A percentile compares a stretch with the other conserved stretches of the same genome.
Evolutionary conservation across 2,329 filamentous ascomycete species (phyloP).

Genomic region (Pezicula neosporulosa): DNA sequence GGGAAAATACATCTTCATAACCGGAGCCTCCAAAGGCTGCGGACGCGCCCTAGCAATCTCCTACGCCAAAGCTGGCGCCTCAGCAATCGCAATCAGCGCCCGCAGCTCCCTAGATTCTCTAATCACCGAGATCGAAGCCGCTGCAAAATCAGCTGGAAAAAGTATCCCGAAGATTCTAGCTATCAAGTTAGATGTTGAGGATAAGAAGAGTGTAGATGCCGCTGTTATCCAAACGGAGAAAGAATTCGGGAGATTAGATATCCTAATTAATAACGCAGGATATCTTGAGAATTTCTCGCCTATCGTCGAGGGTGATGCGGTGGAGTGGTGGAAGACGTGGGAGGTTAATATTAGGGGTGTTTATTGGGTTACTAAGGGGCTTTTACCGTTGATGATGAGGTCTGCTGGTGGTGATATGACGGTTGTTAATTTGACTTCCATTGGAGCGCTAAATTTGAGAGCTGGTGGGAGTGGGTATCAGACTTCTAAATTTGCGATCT

Average conservation of each 20-base stretch:
- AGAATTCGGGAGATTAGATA: constrained; percentile 34
- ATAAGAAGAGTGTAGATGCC: constrained; percentile 27
- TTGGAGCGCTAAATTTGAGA: constrained; percentile 35
- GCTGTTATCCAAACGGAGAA: constrained; percentile 22
- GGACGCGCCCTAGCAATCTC: constrained; percentile 50
- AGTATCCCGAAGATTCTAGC: constrained; percentile 36
- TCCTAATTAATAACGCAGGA: constrained; percentile 42
- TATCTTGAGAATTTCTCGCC: constrained; percentile 24
- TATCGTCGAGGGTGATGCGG: constrained; percentile 23
- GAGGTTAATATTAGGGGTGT: constrained; percentile 46
- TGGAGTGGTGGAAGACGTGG: constrained; percentile 36
- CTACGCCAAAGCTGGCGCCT: constrained; percentile 50
- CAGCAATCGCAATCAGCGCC: constrained; percentile 48
- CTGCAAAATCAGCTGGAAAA: constrained; percentile 28
- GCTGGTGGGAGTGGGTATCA: constrained; percentile 40
- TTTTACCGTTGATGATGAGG: constrained; percentile 31
- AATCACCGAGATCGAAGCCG: constrained; percentile 31
- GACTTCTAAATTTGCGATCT: constrained; percentile 44
- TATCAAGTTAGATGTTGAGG: constrained; percentile 36
- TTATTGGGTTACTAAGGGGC: constrained; percentile 41
- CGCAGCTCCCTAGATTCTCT: constrained; percentile 37
- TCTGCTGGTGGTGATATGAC: constrained; percentile 30
- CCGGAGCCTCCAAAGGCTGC: constrained; percentile 51
- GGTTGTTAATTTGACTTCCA: constrained; percentile 43
- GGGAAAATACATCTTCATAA: constrained; percentile 44